Base-by-base conservation (phyloP, 2,329 filamentous ascomycete genomes). In the Ophiostoma australiae region DNA sequence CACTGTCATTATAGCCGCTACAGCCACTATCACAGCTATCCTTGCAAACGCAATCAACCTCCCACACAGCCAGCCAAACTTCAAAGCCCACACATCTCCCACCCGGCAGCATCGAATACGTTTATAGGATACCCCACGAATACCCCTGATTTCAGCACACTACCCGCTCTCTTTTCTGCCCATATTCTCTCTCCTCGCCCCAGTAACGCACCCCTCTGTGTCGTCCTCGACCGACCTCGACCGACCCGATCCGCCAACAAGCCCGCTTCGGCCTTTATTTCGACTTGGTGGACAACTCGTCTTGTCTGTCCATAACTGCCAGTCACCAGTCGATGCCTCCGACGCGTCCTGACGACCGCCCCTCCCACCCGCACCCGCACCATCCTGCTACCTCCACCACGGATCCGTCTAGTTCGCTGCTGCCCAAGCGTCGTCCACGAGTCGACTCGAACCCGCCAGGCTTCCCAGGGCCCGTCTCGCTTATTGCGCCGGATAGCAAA, bases 361-460 rank as follows among this genome's bases (percentile, higher is more conserved):
- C 31, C 33, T 35, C 33, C 33, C 31, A 8, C 69, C 66, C 55
- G 41, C 31, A 8, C 69, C 66, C 55, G 41, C 66, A 58, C 23
- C 23, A 58, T n/a, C 52, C 27, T 61, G 33, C 80, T 77, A 82
- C 84, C 23, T 15, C 67, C 20, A 20, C 68, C 63, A 27, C 63
- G 33, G 63, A 66, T 17, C 84, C 79, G 1, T 93, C 70, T 61
- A 10, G 37, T 33, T 58, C 67, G n/a, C n/a, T 88, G 78, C 90
- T 93, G 75, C 98, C 93, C 52, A 87, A 85, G 48, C 75, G 77
- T 35, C 72, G 77, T 52, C 76, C 73, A 48, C 76, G 77, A 44
- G 77, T 78, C 73, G 76, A 78, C 73, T 78, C 77, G 17, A 75
- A 74, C 69, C 73, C 72, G 44, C 70, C 73, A 20, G 44, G 44